Conservation (phyloP, 2,329 filamentous ascomycete genomes). For the Diaporthe longicolla region DNA sequence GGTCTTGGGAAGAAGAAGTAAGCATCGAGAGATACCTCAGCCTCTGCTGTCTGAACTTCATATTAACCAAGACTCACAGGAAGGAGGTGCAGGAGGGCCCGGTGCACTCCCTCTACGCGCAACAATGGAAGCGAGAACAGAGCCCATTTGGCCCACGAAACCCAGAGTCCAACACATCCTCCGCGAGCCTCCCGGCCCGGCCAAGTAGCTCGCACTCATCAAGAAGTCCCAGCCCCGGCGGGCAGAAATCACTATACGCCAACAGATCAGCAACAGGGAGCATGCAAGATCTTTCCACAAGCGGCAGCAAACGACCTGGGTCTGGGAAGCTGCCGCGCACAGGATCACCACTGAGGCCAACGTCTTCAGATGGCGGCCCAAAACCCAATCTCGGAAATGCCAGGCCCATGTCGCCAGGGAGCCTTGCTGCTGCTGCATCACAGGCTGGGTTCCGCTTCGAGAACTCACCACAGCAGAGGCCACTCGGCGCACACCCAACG, state of each 20-base stretch:
- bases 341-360: slow-evolving; percentile 17
- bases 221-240: slow-evolving; percentile 1
- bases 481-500: slow-evolving; percentile 3
- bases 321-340: slow-evolving; percentile 2
- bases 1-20: slow-evolving; percentile 26
- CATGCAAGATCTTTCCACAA: slow-evolving; percentile 17
- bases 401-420: slow-evolving; percentile 13
- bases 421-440: slow-evolving; percentile 19
- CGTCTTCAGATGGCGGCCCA: neutral
- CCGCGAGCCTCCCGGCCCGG: slow-evolving; percentile 7
- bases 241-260: slow-evolving; percentile 10
- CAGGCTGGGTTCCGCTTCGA: slow-evolving; percentile 29
- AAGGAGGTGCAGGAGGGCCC: slow-evolving; percentile 3
- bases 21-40: neutral
- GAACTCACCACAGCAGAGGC: neutral
- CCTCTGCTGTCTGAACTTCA: neutral
- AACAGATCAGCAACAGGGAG: slow-evolving; percentile 23
- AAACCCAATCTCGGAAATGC: slow-evolving; percentile 18
- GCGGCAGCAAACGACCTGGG: neutral
- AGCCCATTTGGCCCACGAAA: slow-evolving; percentile 22
- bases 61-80: slow-evolving; percentile 7
- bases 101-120: slow-evolving; percentile 25
- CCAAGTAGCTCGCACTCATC: slow-evolving; percentile 29
- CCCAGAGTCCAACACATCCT: neutral
- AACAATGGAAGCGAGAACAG: slow-evolving; percentile 29